Evolutionary conservation across 495 filamentous ascomycete species (phyloP), one percentile per base, ranked within the genome.

Genomic region (Delitschia confertaspora): DNA sequence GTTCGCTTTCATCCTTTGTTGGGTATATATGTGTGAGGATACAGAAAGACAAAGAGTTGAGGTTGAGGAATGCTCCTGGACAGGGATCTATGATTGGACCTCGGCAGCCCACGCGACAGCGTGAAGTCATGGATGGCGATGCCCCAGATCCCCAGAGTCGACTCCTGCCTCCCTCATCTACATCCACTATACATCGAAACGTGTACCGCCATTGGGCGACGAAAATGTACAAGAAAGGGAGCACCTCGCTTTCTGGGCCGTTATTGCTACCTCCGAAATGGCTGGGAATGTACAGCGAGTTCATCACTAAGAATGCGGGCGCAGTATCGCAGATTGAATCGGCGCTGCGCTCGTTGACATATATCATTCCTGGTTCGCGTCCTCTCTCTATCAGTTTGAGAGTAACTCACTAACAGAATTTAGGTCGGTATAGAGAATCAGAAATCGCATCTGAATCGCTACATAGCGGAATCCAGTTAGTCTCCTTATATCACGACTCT

Each of bases 361-460:
- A 96, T 60, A 88, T 98, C 55, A 88, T 98, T 19, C 91, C 91
- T 34, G 85, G 83, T 87, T 56, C 36, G 69, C 42, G n/a, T 11
- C 20, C 20, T 29, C 22, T 39, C 11, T 8, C 22, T 33, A 26
- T 17, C 27, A 34, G 9, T 10, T 31, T 14, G 33, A 38, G 7
- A 29, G 16, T 21, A 10, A 24, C n/a, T 4, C 25, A 20, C 53
- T 61, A 19, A 49, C 32, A 10, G 29, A 14, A 30, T 23, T 25
- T 49, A 88, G 85, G 88, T 45, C 86, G 88, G 37, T 95, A 93
- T 63, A 79, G 87, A 51, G 88, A 96, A 59, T 84, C 88, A 24
- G 88, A 95, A 60, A 77, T 96, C 52, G 81, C 89, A 45, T 95
- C 91, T 49, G 91, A 98, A 68, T 87, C 83, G 39, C 73, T 96